phyloP scores from a whole-genome alignment of 805 yeast species.

The Komagataella pastoris region DNA sequence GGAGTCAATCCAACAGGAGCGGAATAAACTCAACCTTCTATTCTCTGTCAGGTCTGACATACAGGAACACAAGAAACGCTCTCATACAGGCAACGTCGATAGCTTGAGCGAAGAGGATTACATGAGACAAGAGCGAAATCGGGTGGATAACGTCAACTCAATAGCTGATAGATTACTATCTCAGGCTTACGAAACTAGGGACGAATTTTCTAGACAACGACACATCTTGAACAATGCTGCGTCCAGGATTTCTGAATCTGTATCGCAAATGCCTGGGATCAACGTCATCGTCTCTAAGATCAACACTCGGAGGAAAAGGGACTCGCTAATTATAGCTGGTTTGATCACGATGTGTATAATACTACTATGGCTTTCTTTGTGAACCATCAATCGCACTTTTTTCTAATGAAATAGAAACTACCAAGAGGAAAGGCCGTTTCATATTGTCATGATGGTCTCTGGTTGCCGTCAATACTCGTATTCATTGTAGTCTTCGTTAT shows the following conservation, averaged over 20 bases:
- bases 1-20: constrained; percentile 49
- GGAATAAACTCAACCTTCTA: constrained; percentile 63
- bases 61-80: constrained; percentile 40
- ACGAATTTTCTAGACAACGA: constrained; percentile 67
- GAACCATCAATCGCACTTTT: neutral
- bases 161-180: constrained; percentile 68
- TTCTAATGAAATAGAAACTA: neutral
- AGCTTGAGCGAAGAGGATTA: constrained; percentile 46
- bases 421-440: too few species aligned
- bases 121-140: constrained; percentile 59
- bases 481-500: neutral
- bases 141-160: constrained; percentile 61
- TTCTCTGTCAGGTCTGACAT: constrained; percentile 72
- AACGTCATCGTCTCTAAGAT: constrained; percentile 64
- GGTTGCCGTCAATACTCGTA: neutral
- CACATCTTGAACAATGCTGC: constrained; percentile 50
- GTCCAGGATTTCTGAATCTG: constrained; percentile 41
- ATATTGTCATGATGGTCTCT: neutral
- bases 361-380: constrained; percentile 27
- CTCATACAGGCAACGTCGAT: constrained; percentile 13
- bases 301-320: constrained; percentile 80
- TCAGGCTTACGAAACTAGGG: constrained; percentile 87
- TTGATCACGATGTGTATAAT: constrained; percentile 65
- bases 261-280: constrained; percentile 72
- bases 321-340: constrained; percentile 68